Conservation (phyloP, 352 stramenopile species). For the Phytophthora agathidicida region DNA sequence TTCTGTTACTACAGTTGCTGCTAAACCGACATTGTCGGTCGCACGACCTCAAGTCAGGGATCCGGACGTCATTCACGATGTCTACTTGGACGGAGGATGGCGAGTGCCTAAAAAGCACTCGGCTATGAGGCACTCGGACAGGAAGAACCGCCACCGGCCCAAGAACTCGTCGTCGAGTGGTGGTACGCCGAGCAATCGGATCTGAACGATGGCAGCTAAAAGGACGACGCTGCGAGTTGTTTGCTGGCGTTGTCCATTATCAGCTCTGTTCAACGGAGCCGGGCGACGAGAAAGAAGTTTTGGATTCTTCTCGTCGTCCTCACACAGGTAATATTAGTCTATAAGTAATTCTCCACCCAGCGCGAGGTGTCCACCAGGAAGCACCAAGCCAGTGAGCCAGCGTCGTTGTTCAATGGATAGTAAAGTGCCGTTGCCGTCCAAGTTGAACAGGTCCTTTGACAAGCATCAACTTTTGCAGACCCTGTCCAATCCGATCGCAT, state of each 20-base stretch:
- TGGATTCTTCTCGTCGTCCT: not conserved
- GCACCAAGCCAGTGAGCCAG: constrained; percentile 4
- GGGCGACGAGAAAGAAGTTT: constrained; percentile 1
- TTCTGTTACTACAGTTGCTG: constrained; percentile 6
- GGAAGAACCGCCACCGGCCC: constrained; percentile 44
- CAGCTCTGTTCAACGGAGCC: constrained; percentile 10
- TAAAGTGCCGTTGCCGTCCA: constrained; percentile 15
- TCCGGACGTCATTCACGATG: constrained; percentile 36
- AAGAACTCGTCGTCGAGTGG: constrained; percentile 28
- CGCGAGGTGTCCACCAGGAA: constrained; percentile 15
- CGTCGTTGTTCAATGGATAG: constrained; percentile 11
- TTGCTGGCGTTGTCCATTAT: constrained; percentile 2
- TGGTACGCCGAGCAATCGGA: constrained; percentile 15
- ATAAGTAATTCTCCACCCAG: constrained; percentile 29
- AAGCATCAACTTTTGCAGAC: constrained; percentile 4
- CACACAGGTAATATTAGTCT: constrained; percentile 36
- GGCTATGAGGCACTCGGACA: constrained; percentile 50
- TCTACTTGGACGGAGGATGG: constrained; percentile 43
- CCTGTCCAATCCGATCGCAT: constrained; percentile 21
- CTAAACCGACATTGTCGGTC: constrained; percentile 5
- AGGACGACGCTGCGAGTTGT: constrained; percentile 1
- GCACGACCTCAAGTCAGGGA: constrained; percentile 43
- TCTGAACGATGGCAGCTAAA: constrained; percentile 18
- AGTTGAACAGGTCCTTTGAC: constrained; percentile 14
- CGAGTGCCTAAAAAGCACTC: constrained; percentile 44